Percentiles rank a stretch among this genome's conserved stretches.
phyloP scores from a whole-genome alignment of 1,284 basidiomycete species.

The Cystobasidium sp. region DNA sequence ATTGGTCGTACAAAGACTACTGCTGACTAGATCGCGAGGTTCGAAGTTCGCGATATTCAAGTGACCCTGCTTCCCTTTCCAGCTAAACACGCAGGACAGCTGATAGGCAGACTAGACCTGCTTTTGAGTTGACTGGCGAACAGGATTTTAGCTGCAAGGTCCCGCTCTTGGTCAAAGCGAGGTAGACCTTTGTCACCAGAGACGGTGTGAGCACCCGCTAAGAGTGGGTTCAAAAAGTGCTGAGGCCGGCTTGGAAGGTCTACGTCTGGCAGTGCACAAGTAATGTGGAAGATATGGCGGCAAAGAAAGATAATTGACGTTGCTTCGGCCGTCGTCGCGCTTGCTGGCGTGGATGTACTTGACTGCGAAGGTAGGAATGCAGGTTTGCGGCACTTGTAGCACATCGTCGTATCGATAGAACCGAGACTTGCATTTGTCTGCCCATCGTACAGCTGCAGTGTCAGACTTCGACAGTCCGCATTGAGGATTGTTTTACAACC shows the following conservation, averaged over 20 bases:
- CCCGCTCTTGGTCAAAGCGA: conserved; percentile 20
- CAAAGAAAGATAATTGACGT: conserved; percentile 79
- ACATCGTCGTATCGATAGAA: conserved; percentile 67
- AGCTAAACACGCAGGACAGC: conserved; percentile 39
- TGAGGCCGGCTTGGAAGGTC: conserved; percentile 40
- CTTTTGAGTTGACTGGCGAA: conserved; percentile 33
- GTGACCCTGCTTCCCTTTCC: conserved; percentile 20
- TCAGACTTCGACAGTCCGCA: conserved; percentile 77
- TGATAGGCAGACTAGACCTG: conserved; percentile 21
- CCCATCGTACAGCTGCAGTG: conserved; percentile 68
- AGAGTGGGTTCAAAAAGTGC: conserved; percentile 34
- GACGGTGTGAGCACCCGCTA: background rate
- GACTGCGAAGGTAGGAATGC: conserved; percentile 62
- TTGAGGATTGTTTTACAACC: conserved; percentile 85
- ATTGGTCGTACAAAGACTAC: background rate
- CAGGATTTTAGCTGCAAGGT: conserved; percentile 37
- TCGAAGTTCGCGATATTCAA: background rate
- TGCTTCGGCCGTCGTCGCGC: conserved; percentile 57
- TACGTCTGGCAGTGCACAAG: conserved; percentile 39
- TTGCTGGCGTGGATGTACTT: conserved; percentile 41
- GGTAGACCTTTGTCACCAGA: background rate
- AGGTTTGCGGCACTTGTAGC: conserved; percentile 68
- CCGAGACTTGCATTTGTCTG: conserved; percentile 79
- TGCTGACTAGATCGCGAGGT: background rate
- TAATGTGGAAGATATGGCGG: conserved; percentile 79